Conservation (phyloP, 305 asterid species). For the Stenogyne calaminthoides region DNA sequence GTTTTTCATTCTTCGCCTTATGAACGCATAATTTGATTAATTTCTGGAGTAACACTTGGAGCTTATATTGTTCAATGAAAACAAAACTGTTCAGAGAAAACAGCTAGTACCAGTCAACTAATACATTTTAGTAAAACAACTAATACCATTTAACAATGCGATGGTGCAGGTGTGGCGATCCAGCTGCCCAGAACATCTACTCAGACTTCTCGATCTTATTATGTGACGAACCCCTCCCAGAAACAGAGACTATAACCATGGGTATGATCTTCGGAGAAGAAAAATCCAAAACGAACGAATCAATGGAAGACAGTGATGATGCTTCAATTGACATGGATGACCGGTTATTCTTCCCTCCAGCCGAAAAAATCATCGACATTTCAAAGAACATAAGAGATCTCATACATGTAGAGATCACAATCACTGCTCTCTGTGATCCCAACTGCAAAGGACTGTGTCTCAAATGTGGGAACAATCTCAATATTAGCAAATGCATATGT, state of each 20-base stretch:
- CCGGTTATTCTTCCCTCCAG: constrained; percentile 70
- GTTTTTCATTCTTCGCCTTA: constrained; percentile 1
- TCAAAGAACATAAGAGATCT: constrained; percentile 89
- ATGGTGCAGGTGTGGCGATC: constrained; percentile 77
- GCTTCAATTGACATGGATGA: constrained; percentile 65
- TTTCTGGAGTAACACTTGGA: no score
- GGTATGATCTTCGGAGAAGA: constrained; percentile 60
- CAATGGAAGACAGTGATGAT: constrained; percentile 42
- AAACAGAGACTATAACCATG: constrained; percentile 68
- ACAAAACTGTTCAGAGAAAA: no score
- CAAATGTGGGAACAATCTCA: constrained; percentile 76
- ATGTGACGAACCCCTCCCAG: constrained; percentile 71
- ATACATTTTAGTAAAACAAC: not conserved
- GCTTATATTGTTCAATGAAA: no score
- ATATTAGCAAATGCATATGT: constrained; percentile 55
- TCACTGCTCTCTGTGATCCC: constrained; percentile 63
- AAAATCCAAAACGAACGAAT: constrained; percentile 33
- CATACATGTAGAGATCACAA: constrained; percentile 82
- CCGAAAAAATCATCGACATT: constrained; percentile 68
- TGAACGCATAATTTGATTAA: not conserved
- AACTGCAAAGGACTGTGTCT: constrained; percentile 80
- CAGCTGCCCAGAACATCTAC: constrained; percentile 77
- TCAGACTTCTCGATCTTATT: constrained; percentile 69
- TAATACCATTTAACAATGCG: not conserved
- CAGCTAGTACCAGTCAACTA: not conserved